Percentiles rank a stretch among this genome's conserved stretches.
phyloP scores from a whole-genome alignment of 164 flowering plant genomes.

The Warburgia ugandensis region DNA sequence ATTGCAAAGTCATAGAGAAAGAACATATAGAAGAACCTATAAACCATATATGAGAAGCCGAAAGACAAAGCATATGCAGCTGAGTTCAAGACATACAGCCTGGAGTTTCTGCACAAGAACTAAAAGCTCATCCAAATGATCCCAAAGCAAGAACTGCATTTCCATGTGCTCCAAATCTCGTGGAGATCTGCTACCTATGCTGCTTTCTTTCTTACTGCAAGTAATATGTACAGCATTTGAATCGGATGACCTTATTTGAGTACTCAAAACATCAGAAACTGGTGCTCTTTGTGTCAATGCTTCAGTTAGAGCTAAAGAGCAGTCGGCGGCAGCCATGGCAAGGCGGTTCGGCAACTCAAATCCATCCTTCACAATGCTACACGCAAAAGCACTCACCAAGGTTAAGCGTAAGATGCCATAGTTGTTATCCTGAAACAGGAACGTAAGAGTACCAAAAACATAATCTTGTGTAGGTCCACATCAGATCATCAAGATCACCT shows the following conservation, averaged over 20 bases:
- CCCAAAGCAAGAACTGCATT: slow-evolving; percentile 49
- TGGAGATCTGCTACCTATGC: slow-evolving; percentile 11
- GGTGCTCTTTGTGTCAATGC: slow-evolving; percentile 34
- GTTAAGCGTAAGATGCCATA: not conserved
- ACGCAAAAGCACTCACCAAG: slow-evolving; percentile 9
- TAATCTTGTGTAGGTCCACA: no score
- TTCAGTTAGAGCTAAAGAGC: slow-evolving; percentile 45
- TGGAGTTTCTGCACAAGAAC: slow-evolving; percentile 55
- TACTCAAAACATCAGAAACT: slow-evolving; percentile 17
- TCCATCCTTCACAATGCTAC: slow-evolving; percentile 57
- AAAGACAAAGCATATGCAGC: not conserved
- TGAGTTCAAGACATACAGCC: slow-evolving; percentile 45
- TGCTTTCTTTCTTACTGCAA: slow-evolving; percentile 21
- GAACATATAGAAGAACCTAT: not conserved
- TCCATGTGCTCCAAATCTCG: slow-evolving; percentile 23
- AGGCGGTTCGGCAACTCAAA: slow-evolving; percentile 89
- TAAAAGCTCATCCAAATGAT: slow-evolving; percentile 48
- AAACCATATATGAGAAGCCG: not conserved
- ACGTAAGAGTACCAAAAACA: no score
- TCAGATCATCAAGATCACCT: no score
- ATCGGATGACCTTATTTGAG: slow-evolving; percentile 16
- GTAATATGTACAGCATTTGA: slow-evolving; percentile 14
- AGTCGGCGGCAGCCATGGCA: slow-evolving; percentile 75
- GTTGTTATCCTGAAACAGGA: no score
- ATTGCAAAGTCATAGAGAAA: not conserved